A percentile compares a stretch with the other conserved stretches of the same genome.
Conservation (phyloP, 1,284 basidiomycete genomes). For the Ustilago tritici region DNA sequence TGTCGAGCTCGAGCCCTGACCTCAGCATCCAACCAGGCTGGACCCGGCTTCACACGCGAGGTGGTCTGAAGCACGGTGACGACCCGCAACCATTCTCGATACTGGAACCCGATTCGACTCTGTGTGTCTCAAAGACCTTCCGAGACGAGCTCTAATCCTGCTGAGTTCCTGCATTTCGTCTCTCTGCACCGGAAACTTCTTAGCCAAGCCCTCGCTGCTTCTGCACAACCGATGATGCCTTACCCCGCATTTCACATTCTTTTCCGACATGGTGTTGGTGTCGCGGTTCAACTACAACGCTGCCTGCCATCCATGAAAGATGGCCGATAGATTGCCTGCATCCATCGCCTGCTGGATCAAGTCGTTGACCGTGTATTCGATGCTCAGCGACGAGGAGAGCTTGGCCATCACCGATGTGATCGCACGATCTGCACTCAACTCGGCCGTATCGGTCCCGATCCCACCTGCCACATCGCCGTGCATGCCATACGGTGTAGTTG, state of each 20-base stretch:
- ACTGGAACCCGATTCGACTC: background rate
- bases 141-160: conserved; percentile 4
- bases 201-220: conserved; percentile 3
- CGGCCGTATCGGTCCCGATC: conserved; percentile 72
- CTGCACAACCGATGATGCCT: background rate
- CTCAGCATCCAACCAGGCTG: background rate
- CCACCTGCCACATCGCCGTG: conserved; percentile 4
- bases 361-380: conserved; percentile 93
- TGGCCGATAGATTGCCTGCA: conserved; percentile 79
- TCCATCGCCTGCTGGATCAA: conserved; percentile 90
- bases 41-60: background rate
- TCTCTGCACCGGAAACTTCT: background rate
- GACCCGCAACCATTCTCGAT: background rate
- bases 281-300: conserved; percentile 14
- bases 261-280: background rate
- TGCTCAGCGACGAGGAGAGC: conserved; percentile 84
- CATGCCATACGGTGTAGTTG: conserved; percentile 21
- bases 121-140: conserved; percentile 3
- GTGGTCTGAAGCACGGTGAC: background rate
- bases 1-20: background rate
- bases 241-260: background rate
- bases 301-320: conserved; percentile 73
- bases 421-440: conserved; percentile 90
- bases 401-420: conserved; percentile 75
- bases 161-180: background rate